Evolutionary conservation across 495 filamentous ascomycete genomes (phyloP).

Genomic region (Penicillium herquei): DNA sequence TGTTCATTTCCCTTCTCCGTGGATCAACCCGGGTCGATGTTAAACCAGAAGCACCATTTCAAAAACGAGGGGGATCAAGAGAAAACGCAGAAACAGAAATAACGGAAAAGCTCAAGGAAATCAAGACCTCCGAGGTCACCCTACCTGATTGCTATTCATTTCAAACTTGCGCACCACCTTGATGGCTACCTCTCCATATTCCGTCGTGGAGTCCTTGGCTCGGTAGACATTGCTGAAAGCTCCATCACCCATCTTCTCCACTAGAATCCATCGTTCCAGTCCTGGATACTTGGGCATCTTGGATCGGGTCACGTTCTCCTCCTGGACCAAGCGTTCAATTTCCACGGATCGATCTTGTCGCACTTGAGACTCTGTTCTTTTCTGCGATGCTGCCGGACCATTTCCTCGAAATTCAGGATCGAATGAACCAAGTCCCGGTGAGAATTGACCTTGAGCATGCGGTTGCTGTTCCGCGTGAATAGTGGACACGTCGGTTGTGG

Average conservation of each 20-base stretch:
- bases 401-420: constrained; percentile 42
- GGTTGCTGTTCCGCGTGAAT: constrained; percentile 66
- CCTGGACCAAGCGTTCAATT: constrained; percentile 81
- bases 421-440: constrained; percentile 55
- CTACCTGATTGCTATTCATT: constrained; percentile 96
- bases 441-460: constrained; percentile 48
- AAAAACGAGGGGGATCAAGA: no score
- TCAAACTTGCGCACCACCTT: constrained; percentile 98
- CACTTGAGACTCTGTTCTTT: constrained; percentile 46
- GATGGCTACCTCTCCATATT: constrained; percentile 84
- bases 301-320: constrained; percentile 79
- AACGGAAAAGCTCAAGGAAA: constrained; percentile 20
- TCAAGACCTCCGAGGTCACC: constrained; percentile 21
- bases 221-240: constrained; percentile 99
- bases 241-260: constrained; percentile 99
- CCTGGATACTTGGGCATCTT: constrained; percentile 92
- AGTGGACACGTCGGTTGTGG: constrained; percentile 65
- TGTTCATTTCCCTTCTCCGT: constrained; percentile 3
- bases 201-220: constrained; percentile 68
- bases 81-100: constrained; percentile 16
- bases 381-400: constrained; percentile 63
- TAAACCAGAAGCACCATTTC: neutral
- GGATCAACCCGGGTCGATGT: constrained; percentile 1
- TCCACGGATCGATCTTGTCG: constrained; percentile 48
- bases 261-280: constrained; percentile 80